Evolutionary conservation across 805 yeast species (phyloP).

Genomic region (Yarrowia sp.): DNA sequence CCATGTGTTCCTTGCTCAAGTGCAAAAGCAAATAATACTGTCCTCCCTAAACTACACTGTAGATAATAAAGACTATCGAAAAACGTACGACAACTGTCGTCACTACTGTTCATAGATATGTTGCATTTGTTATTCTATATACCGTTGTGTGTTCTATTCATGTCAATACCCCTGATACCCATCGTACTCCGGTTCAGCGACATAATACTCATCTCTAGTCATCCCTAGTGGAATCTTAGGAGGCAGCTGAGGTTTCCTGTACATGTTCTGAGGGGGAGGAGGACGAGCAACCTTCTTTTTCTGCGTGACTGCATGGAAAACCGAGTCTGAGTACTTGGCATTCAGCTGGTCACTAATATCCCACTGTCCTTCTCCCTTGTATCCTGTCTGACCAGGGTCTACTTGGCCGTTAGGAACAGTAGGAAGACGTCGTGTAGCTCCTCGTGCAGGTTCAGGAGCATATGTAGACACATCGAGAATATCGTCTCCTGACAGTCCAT

Average conservation of each 20-base stretch:
- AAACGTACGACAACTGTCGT: no score
- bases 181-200: not conserved
- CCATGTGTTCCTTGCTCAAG: no score
- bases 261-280: constrained; percentile 26
- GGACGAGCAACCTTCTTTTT: constrained; percentile 4
- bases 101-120: not conserved
- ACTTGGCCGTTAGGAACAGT: constrained; percentile 30
- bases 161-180: constrained; percentile 19
- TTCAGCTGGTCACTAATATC: constrained; percentile 38
- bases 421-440: constrained; percentile 27
- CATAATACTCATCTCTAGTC: constrained; percentile 33
- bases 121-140: not conserved
- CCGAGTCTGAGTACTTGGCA: constrained; percentile 40
- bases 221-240: constrained; percentile 37
- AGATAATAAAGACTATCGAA: no score
- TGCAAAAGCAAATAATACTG: no score
- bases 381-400: constrained; percentile 34
- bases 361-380: constrained; percentile 36
- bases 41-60: no score
- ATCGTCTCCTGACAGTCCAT: constrained; percentile 26
- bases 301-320: constrained; percentile 33
- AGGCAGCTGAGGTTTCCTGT: constrained; percentile 30
- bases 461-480: constrained; percentile 32
- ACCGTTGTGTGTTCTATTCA: not conserved
- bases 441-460: constrained; percentile 35